Evolutionary conservation across 805 yeast genomes (phyloP).

Genomic region (Metschnikowia gelsemii): DNA sequence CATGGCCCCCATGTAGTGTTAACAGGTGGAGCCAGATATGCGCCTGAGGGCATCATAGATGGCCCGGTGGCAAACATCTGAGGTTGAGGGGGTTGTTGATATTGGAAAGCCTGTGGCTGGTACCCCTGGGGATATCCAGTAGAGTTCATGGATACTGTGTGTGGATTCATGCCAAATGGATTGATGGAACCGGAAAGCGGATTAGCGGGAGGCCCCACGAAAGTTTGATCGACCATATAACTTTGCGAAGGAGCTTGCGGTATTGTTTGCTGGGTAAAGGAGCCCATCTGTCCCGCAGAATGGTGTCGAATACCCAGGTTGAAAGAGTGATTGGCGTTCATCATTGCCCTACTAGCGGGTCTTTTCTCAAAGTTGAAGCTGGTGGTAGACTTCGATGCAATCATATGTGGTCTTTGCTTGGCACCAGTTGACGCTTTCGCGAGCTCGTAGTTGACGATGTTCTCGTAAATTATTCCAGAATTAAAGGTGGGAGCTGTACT

Average conservation of each 20-base stretch:
- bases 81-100: background rate
- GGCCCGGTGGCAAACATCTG: conserved; percentile 1
- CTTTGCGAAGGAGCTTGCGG: background rate
- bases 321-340: conserved; percentile 5
- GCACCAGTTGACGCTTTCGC: background rate
- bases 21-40: background rate
- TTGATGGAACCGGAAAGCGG: background rate
- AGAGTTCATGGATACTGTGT: background rate
- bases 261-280: conserved; percentile 1
- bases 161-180: background rate
- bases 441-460: conserved; percentile 10
- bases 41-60: background rate
- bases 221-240: background rate
- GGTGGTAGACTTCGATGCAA: conserved; percentile 7
- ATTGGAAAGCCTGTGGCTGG: background rate
- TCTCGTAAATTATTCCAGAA: conserved; percentile 19
- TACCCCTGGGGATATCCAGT: background rate
- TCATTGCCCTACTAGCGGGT: conserved; percentile 1
- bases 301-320: conserved; percentile 12
- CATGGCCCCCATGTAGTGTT: background rate
- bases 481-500: conserved; percentile 38
- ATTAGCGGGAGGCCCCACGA: too few relatives aligned
- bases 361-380: conserved; percentile 8
- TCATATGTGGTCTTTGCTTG: conserved; percentile 6
- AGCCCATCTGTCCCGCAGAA: conserved; percentile 21